A percentile compares a stretch with the other conserved stretches of the same genome.
Conservation (phyloP, 2,329 filamentous ascomycete genomes). For the Neopestalotiopsis sp. region DNA sequence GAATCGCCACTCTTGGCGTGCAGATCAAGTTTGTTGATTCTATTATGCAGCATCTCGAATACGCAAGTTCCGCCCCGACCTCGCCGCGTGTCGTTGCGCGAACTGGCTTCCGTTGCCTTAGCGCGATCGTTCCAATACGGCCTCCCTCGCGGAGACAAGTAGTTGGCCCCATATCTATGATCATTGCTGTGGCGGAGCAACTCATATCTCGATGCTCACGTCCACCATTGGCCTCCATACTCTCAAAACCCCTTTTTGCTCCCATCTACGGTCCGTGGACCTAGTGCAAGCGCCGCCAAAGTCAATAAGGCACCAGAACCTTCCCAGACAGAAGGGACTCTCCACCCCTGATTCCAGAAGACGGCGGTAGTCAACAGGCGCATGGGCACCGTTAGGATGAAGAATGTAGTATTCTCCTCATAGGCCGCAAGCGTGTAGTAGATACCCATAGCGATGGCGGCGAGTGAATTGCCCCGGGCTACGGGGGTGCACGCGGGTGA, state of each 20-base stretch:
- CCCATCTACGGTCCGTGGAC: neutral
- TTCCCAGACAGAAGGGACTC: constrained; percentile 34
- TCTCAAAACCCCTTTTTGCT: neutral
- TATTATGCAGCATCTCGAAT: too few relatives aligned
- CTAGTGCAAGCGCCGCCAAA: neutral
- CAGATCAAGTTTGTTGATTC: too few relatives aligned
- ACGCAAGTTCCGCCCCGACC: neutral
- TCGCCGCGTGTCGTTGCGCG: neutral
- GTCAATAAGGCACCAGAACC: constrained; percentile 32
- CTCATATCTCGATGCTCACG: too few relatives aligned
- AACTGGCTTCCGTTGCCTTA: neutral
- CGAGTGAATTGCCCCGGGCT: constrained; percentile 29
- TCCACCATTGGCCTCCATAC: neutral
- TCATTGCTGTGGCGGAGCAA: too few relatives aligned
- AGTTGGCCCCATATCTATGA: too few relatives aligned
- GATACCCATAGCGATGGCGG: constrained; percentile 38
- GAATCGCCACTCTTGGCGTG: too few relatives aligned
- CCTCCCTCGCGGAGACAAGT: too few relatives aligned
- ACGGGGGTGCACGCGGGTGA: constrained; percentile 25
- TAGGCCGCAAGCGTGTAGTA: constrained; percentile 39
- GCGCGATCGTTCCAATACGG: too few relatives aligned
- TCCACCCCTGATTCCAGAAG: constrained; percentile 36
- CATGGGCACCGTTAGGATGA: constrained; percentile 38
- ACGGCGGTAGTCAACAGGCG: constrained; percentile 33
- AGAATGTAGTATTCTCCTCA: constrained; percentile 38